These are phyloP conservation scores for Heterotrichella gracilis DNA, from an alignment of 352 stramenopile genomes.

Conservation along the genomic window DNA sequence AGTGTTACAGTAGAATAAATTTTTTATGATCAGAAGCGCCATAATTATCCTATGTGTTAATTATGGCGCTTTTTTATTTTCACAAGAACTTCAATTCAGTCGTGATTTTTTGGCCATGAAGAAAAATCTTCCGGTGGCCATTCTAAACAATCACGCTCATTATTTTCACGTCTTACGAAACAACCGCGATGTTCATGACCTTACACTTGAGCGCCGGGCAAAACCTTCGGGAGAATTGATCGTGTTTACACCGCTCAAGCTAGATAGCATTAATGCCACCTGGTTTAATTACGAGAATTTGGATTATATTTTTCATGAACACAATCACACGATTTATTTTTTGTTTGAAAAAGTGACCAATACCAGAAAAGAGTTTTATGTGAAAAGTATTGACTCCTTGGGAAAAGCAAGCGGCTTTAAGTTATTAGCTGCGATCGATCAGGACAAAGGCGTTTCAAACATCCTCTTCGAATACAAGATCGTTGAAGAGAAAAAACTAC, in stretches of 20 bases:
- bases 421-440: neutral
- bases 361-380: neutral
- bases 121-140: neutral
- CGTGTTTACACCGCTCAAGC: neutral
- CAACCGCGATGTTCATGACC: neutral
- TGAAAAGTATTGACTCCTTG: slow-evolving; percentile 1
- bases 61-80: neutral
- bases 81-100: neutral
- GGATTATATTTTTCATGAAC: neutral
- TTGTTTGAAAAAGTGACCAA: neutral
- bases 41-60: neutral
- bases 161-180: neutral
- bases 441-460: neutral
- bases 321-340: neutral
- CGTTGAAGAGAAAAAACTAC: neutral
- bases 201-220: neutral
- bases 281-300: slow-evolving; percentile 2
- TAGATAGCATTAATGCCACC: neutral
- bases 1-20: slow-evolving; percentile 82
- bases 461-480: neutral
- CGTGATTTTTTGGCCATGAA: neutral
- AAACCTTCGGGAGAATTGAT: neutral
- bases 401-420: neutral
- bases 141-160: neutral
- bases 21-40: neutral